A percentile compares a stretch with the other conserved stretches of the same genome.
phyloP scores from a whole-genome alignment of 129 eudicot species.

The Deinandra increscens region DNA sequence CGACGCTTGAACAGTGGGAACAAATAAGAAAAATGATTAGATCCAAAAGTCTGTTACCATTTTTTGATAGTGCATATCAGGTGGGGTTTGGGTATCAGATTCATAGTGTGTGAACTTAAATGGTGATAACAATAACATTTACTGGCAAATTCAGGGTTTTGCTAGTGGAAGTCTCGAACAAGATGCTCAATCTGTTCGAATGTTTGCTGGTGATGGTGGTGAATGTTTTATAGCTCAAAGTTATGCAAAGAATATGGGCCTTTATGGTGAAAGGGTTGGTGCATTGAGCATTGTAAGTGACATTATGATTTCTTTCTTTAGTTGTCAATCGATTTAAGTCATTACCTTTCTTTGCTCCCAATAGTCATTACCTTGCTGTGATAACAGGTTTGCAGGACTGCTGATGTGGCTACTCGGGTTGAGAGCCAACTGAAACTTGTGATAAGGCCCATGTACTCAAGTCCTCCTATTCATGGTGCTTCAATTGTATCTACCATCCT shows the following conservation, averaged over 20 bases:
- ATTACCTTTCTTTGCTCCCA: neutral
- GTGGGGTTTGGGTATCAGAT: constrained; percentile 31
- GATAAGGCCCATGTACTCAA: constrained; percentile 93
- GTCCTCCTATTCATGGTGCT: constrained; percentile 92
- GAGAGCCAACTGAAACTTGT: constrained; percentile 95
- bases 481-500: constrained; percentile 87
- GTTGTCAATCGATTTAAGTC: neutral
- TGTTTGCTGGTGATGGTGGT: constrained; percentile 92
- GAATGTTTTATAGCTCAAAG: constrained; percentile 93
- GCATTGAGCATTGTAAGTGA: constrained; percentile 85
- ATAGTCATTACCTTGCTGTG: neutral
- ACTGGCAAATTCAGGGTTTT: constrained; percentile 55
- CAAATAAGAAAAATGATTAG: constrained; percentile 78
- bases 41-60: constrained; percentile 76
- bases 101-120: constrained; percentile 3
- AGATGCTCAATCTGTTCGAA: constrained; percentile 86
- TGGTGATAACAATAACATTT: neutral
- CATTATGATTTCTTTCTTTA: neutral
- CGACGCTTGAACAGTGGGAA: constrained; percentile 84
- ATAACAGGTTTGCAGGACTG: constrained; percentile 69
- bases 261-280: constrained; percentile 96
- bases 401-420: constrained; percentile 87
- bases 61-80: constrained; percentile 98
- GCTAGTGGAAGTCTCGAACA: constrained; percentile 87
- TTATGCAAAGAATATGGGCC: constrained; percentile 93